phyloP scores from a whole-genome alignment of 768 basidiomycete species.

The Psilocybe tampanensis region DNA sequence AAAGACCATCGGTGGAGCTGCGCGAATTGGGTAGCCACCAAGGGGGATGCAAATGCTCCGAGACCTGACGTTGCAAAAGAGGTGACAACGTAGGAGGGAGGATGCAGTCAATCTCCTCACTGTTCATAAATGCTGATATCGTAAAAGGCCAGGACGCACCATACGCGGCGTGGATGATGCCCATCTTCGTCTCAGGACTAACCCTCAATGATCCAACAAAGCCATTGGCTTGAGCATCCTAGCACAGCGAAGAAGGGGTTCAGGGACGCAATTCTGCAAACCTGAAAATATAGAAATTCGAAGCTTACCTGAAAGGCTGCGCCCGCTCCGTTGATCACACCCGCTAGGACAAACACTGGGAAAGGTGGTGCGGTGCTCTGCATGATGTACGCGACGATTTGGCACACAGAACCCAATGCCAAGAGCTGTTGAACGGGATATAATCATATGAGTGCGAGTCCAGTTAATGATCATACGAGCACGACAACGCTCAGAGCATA shows the following conservation, averaged over 20 bases:
- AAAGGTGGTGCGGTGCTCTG: slow-evolving; percentile 63
- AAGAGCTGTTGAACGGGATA: slow-evolving; percentile 13
- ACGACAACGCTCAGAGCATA: no score
- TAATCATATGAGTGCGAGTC: no score
- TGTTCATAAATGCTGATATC: no score
- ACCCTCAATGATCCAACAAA: slow-evolving; percentile 62
- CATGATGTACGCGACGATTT: slow-evolving; percentile 55
- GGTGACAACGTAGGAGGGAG: neutral
- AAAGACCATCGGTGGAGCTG: slow-evolving; percentile 69
- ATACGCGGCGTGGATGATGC: slow-evolving; percentile 48
- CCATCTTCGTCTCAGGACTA: slow-evolving; percentile 68
- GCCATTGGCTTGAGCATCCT: slow-evolving; percentile 77
- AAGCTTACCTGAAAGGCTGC: slow-evolving; percentile 44
- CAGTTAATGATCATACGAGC: no score
- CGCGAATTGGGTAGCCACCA: slow-evolving; percentile 83
- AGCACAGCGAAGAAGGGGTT: neutral
- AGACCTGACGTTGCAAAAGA: slow-evolving; percentile 43
- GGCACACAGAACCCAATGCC: slow-evolving; percentile 45
- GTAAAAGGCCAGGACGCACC: slow-evolving; percentile 34
- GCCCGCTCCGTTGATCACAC: slow-evolving; percentile 45
- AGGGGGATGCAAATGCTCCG: slow-evolving; percentile 69
- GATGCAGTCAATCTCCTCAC: no score
- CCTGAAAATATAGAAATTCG: neutral
- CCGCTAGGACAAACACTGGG: slow-evolving; percentile 57
- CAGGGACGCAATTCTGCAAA: neutral